Evolutionary conservation across 179 eudicot species (phyloP).

Genomic region (Carnegiea gigantea): DNA sequence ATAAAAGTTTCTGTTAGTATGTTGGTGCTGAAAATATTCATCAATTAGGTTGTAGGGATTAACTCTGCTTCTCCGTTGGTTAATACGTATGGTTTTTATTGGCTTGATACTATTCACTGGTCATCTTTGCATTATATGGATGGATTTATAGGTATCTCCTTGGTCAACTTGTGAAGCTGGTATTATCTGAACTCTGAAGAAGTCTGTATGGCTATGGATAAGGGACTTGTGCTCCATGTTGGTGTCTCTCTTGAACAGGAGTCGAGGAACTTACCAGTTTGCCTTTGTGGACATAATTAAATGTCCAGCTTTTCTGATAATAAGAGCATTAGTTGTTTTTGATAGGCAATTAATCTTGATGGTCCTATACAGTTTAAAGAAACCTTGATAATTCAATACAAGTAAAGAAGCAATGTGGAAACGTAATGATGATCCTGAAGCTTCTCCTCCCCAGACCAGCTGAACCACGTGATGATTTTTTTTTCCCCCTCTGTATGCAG

Average conservation of each 20-base stretch:
- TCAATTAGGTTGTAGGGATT: neutral
- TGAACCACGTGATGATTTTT: neutral
- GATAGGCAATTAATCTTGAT: neutral
- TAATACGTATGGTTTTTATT: neutral
- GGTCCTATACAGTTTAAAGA: neutral
- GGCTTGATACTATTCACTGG: neutral
- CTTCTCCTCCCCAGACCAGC: neutral
- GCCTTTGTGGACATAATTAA: neutral
- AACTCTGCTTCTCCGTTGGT: neutral
- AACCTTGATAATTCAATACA: neutral
- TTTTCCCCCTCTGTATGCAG: conserved; percentile 30
- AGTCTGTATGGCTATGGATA: neutral
- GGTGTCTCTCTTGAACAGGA: neutral
- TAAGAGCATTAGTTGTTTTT: neutral
- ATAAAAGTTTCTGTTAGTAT: neutral
- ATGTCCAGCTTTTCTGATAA: neutral
- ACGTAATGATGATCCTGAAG: neutral
- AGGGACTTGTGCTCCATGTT: neutral
- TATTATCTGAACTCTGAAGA: neutral
- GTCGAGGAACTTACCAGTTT: neutral
- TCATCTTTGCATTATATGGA: neutral
- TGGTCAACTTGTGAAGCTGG: neutral
- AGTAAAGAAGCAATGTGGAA: neutral
- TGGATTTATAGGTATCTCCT: neutral
- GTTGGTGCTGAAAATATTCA: neutral